phyloP scores from a whole-genome alignment of 176 grass and related monocot genomes.

The Tillandsia leiboldiana region DNA sequence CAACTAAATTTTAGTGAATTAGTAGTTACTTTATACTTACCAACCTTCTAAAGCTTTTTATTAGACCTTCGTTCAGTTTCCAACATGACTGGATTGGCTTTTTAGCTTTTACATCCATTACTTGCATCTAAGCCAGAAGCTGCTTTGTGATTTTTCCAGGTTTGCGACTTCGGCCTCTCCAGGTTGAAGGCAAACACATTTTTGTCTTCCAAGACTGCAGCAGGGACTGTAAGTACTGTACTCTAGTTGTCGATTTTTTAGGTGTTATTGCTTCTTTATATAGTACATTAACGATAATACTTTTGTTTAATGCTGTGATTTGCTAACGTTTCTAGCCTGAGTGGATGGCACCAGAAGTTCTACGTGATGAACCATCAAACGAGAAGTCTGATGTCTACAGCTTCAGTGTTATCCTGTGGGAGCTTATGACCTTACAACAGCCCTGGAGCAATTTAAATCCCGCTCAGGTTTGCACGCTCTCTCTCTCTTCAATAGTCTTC shows the following conservation, averaged over 20 bases:
- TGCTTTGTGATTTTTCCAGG: slow-evolving; percentile 27
- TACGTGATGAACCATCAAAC: slow-evolving; percentile 63
- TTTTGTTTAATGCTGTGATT: slow-evolving; percentile 2
- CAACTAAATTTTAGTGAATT: background rate
- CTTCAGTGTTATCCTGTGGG: slow-evolving; percentile 78
- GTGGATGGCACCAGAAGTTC: slow-evolving; percentile 92
- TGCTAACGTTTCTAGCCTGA: slow-evolving; percentile 41
- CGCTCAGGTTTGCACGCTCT: slow-evolving; percentile 33
- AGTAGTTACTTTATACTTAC: background rate
- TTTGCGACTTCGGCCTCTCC: slow-evolving; percentile 80
- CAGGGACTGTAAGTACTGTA: slow-evolving; percentile 56
- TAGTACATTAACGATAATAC: background rate
- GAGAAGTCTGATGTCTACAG: slow-evolving; percentile 92
- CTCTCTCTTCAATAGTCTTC: background rate
- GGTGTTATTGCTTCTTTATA: background rate
- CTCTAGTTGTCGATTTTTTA: background rate
- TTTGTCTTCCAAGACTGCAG: slow-evolving; percentile 74
- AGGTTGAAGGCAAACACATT: slow-evolving; percentile 83
- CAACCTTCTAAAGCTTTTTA: background rate
- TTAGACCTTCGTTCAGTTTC: background rate
- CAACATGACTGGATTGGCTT: background rate
- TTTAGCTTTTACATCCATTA: background rate
- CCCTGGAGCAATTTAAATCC: slow-evolving; percentile 72
- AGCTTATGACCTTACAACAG: slow-evolving; percentile 84
- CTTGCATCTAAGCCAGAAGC: background rate